These are phyloP conservation scores for Lojkania enalia DNA, from an alignment of 2,329 filamentous ascomycete genomes.

Conservation along the genomic window DNA sequence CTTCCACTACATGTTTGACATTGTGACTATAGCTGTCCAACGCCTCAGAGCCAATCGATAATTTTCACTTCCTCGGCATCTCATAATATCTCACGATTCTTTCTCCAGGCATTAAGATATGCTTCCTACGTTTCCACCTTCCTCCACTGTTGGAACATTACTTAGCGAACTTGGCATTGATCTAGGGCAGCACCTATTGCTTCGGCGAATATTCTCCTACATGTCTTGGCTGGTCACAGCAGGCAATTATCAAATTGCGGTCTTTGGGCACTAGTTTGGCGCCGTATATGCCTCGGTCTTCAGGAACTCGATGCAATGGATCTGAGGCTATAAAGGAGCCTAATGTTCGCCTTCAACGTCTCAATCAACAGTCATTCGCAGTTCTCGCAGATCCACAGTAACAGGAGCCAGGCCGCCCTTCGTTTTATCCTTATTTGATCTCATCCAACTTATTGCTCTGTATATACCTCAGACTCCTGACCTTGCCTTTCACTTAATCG, in stretches of 20 bases:
- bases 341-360: constrained; percentile 5
- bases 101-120: not conserved
- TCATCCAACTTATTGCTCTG: not conserved
- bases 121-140: not conserved
- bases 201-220: constrained; percentile 1
- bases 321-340: constrained; percentile 5
- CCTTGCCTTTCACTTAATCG: not conserved
- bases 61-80: constrained; percentile 10
- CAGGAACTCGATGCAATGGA: not conserved
- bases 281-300: not conserved
- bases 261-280: not conserved
- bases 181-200: not conserved
- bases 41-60: constrained; percentile 6
- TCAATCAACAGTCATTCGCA: not conserved
- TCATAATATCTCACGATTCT: not conserved
- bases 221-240: not conserved
- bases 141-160: not conserved
- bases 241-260: not conserved
- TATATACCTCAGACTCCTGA: not conserved
- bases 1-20: not conserved
- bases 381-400: constrained; percentile 1
- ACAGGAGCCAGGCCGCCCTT: constrained; percentile 3
- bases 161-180: not conserved
- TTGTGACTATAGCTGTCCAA: not conserved
- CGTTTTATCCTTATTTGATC: not conserved